Evolutionary conservation across 768 basidiomycete species (phyloP), one percentile per base, ranked within the genome.

Genomic region (Pleurotus cornucopiae): DNA sequence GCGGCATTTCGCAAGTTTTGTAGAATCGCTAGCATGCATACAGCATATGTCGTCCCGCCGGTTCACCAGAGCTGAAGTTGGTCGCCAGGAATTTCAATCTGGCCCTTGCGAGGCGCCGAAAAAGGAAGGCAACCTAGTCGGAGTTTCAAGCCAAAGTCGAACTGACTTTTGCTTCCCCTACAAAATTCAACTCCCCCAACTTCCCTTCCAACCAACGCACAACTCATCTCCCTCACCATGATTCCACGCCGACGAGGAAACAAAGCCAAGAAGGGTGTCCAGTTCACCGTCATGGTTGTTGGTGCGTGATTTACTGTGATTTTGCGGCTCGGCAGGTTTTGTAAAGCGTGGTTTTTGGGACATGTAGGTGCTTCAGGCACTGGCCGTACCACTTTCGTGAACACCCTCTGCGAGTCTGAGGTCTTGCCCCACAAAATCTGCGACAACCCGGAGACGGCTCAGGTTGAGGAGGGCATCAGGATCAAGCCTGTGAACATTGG

Each of bases 211-310:
- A 18, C 37, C 21, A 54, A 44, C 26, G 37, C n/a, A 26, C 46
- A 58, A 38, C 58, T 56, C 55, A 56, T 55, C 49, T 59, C 58
- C 60, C 77, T 70, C 69, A 91, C 90, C 88, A 90, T 89, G 65
- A 90, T 89, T 69, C 88, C 90, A 64, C 89, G 87, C 67, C 84
- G 88, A 76, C 83, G 89, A 69, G 86, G 86, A 67, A 94, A 92
- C 78, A 98, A 98, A 73, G 93, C 91, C 73, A 98, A 98, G 79
- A 98, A 98, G 84, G 96, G 95, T 69, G 91, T 98, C 53, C 94
- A 96, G 76, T 91, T 98, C 76, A 98, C 96, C 63, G 72, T 98
- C 66, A 94, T 94, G 92, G 96, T 98, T 54, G 94, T 96, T 67
- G 96, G 96, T 96, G 60, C 66, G 92, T 83, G 38, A 56, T 56